phyloP scores from a whole-genome alignment of 2,329 filamentous ascomycete genomes.

The Periconia macrospinosa region DNA sequence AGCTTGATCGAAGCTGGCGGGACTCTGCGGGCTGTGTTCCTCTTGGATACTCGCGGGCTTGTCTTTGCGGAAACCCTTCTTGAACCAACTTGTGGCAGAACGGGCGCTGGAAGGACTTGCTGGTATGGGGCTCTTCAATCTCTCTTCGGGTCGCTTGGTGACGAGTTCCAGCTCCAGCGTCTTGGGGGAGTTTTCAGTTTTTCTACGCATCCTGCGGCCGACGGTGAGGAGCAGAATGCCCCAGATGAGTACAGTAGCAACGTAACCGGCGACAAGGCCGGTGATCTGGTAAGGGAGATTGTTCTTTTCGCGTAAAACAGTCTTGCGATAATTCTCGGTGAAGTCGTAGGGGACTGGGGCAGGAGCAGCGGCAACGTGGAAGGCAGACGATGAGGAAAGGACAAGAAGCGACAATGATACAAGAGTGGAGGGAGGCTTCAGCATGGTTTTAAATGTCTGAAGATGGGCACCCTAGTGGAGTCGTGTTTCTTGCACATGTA shows the following conservation, averaged over 20 bases:
- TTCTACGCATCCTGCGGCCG: slow-evolving; percentile 47
- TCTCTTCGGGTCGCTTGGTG: slow-evolving; percentile 39
- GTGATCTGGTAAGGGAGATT: slow-evolving; percentile 81
- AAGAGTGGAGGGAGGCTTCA: background rate
- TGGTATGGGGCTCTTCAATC: slow-evolving; percentile 12
- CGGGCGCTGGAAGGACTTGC: slow-evolving; percentile 36
- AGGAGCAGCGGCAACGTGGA: slow-evolving; percentile 4
- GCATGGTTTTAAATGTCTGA: slow-evolving; percentile 1
- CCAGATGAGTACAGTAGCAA: slow-evolving; percentile 73
- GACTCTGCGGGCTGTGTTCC: slow-evolving; percentile 54
- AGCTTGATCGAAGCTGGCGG: slow-evolving; percentile 73
- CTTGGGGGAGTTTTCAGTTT: slow-evolving; percentile 55
- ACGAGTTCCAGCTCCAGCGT: slow-evolving; percentile 61
- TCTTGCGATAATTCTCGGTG: slow-evolving; percentile 6
- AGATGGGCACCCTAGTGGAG: background rate
- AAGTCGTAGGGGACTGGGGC: slow-evolving; percentile 14
- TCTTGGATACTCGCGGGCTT: slow-evolving; percentile 20
- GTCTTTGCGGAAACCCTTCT: slow-evolving; percentile 33
- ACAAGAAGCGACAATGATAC: slow-evolving; percentile 3
- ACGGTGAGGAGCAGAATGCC: slow-evolving; percentile 60
- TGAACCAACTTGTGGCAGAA: slow-evolving; percentile 36
- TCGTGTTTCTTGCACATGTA: background rate
- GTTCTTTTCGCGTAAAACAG: slow-evolving; percentile 41
- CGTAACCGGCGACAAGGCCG: slow-evolving; percentile 81
- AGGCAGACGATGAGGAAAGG: background rate